Conservation (phyloP, 2,329 filamentous ascomycete genomes). For the Penicillium crustosum region DNA sequence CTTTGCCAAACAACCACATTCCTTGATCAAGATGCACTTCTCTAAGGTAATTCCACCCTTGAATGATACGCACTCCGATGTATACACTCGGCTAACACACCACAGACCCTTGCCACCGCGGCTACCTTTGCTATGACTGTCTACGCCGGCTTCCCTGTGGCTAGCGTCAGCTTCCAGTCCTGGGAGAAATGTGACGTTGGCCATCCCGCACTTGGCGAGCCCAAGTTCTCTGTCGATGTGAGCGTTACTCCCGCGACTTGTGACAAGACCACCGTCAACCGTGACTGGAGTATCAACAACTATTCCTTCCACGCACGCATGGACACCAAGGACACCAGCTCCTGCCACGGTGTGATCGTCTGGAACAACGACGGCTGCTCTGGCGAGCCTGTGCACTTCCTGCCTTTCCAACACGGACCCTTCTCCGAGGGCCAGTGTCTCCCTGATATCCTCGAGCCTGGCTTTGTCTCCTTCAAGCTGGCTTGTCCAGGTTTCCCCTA, state of each 20-base stretch:
- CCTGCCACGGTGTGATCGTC: slow-evolving; percentile 20
- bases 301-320: slow-evolving; percentile 20
- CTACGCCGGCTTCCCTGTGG: slow-evolving; percentile 22
- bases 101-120: slow-evolving; percentile 21
- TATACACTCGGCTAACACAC: background rate
- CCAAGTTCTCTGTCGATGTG: slow-evolving; percentile 16
- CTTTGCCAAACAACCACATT: background rate
- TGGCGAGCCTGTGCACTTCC: slow-evolving; percentile 16
- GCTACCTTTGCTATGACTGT: slow-evolving; percentile 20
- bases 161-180: slow-evolving; percentile 22
- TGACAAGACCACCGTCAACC: slow-evolving; percentile 22
- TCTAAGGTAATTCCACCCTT: slow-evolving; percentile 15
- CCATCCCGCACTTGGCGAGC: slow-evolving; percentile 12
- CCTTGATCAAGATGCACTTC: slow-evolving; percentile 23
- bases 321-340: slow-evolving; percentile 23
- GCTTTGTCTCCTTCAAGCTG: slow-evolving; percentile 23
- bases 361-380: slow-evolving; percentile 26
- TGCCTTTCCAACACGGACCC: slow-evolving; percentile 17
- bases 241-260: slow-evolving; percentile 20
- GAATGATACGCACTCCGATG: background rate
- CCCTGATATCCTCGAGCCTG: slow-evolving; percentile 21
- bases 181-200: slow-evolving; percentile 25
- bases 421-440: slow-evolving; percentile 19
- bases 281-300: slow-evolving; percentile 24
- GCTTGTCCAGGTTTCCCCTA: slow-evolving; percentile 13